phyloP scores from a whole-genome alignment of 352 stramenopile species.

The Globisporangium echinulatum region DNA sequence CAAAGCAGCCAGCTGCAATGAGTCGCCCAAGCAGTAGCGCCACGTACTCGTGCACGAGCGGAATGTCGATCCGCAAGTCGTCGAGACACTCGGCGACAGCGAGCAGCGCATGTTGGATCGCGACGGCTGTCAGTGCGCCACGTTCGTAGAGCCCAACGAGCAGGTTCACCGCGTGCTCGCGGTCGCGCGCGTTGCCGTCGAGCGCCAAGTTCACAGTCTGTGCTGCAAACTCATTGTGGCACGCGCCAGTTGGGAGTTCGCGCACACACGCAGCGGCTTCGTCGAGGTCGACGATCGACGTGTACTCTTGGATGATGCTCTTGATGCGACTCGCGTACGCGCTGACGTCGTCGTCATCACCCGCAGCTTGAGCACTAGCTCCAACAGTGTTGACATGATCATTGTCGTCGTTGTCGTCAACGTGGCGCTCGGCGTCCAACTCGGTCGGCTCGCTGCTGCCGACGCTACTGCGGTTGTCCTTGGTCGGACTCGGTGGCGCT shows the following conservation, averaged over 20 bases:
- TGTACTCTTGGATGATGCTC: constrained; percentile 81
- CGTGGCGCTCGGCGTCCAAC: constrained; percentile 1
- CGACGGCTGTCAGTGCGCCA: constrained; percentile 53
- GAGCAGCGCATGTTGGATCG: constrained; percentile 62
- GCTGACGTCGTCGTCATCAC: constrained; percentile 1
- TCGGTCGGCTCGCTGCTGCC: neutral
- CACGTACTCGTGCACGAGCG: constrained; percentile 75
- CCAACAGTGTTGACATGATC: too few species aligned
- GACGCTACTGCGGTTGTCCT: neutral
- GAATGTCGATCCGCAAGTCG: constrained; percentile 83
- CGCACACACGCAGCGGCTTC: constrained; percentile 67
- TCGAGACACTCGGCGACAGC: constrained; percentile 80
- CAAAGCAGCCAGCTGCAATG: constrained; percentile 75
- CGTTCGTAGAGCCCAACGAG: constrained; percentile 73
- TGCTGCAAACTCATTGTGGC: constrained; percentile 62
- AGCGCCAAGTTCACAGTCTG: constrained; percentile 62
- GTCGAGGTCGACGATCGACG: constrained; percentile 72
- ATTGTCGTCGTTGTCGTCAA: constrained; percentile 15
- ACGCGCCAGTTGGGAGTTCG: constrained; percentile 47
- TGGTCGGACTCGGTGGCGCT: constrained; percentile 4
- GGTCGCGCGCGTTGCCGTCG: constrained; percentile 69
- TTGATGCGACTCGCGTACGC: constrained; percentile 76
- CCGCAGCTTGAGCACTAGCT: too few species aligned
- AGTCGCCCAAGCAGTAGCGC: constrained; percentile 67
- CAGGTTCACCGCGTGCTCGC: constrained; percentile 62